A percentile compares a stretch with the other conserved stretches of the same genome.
These are phyloP conservation scores for Hamiltosporidium tvaerminnensis DNA, from an alignment of 371 early-diverging fungal species.

Conservation along the genomic window DNA sequence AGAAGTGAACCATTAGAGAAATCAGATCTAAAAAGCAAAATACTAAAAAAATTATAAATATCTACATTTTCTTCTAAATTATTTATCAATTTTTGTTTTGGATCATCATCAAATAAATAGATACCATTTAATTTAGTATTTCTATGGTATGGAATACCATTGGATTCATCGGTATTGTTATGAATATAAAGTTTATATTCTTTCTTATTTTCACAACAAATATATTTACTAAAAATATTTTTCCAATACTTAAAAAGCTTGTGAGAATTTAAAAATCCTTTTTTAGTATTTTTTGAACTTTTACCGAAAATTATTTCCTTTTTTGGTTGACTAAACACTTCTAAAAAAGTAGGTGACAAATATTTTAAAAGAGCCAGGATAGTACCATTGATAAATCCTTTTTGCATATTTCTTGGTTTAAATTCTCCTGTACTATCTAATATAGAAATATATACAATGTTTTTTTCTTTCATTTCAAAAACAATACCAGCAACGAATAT, in stretches of 20 bases:
- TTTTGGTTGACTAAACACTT: slow-evolving; percentile 1
- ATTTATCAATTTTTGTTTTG: neutral
- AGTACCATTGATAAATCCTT: neutral
- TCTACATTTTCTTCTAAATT: no score
- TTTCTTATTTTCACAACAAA: no score
- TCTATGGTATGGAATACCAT: no score
- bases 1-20: no score
- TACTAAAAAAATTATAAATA: no score
- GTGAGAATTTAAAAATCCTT: neutral
- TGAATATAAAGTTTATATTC: no score
- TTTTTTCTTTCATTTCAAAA: neutral
- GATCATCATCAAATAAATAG: neutral
- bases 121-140: neutral
- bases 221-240: neutral
- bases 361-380: neutral
- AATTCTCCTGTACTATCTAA: slow-evolving; percentile 1
- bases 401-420: neutral
- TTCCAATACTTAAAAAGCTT: neutral
- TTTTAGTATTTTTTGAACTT: slow-evolving; percentile 1
- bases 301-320: neutral
- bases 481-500: neutral
- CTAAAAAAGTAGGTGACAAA: neutral
- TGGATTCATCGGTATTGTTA: no score
- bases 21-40: no score
- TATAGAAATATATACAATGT: neutral